Percentiles rank a stretch among this genome's conserved stretches.
Evolutionary conservation across 1,284 basidiomycete species (phyloP).

Genomic region (Cryptococcus sp.): DNA sequence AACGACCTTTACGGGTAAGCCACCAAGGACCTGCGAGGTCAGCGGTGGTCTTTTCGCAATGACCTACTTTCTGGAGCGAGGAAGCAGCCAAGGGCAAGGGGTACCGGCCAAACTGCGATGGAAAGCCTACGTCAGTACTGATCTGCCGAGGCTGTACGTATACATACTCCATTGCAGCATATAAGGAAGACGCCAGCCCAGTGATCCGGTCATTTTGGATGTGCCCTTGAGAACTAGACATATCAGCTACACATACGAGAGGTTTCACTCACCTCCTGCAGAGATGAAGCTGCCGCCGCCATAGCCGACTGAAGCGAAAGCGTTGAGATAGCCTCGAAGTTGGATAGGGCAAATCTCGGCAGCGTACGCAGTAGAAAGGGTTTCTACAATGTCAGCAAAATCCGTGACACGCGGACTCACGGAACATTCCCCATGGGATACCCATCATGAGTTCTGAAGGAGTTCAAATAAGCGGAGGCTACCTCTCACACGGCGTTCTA

Average conservation of each 20-base stretch:
- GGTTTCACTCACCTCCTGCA: background rate
- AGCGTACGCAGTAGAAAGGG: slow-evolving; percentile 19
- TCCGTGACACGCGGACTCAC: slow-evolving; percentile 6
- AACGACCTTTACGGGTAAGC: slow-evolving; percentile 39
- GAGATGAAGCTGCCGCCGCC: slow-evolving; percentile 16
- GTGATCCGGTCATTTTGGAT: slow-evolving; percentile 32
- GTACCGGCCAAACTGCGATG: slow-evolving; percentile 32
- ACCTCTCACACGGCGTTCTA: no score
- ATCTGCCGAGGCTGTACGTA: no score
- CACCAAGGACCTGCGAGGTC: slow-evolving; percentile 26
- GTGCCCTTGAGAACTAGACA: slow-evolving; percentile 50
- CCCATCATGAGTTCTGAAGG: slow-evolving; percentile 22
- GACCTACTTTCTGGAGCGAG: slow-evolving; percentile 9
- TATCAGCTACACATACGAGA: slow-evolving; percentile 5
- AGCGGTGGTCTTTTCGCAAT: no score
- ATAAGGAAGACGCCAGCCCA: slow-evolving; percentile 44
- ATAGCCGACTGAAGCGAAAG: slow-evolving; percentile 20
- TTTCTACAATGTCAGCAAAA: slow-evolving; percentile 3
- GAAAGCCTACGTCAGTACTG: no score
- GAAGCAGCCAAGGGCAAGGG: slow-evolving; percentile 10
- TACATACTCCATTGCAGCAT: slow-evolving; percentile 44
- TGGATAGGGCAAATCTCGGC: slow-evolving; percentile 21
- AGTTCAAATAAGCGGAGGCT: no score
- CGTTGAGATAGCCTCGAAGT: slow-evolving; percentile 15
- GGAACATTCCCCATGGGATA: slow-evolving; percentile 36